A percentile compares a stretch with the other conserved stretches of the same genome.
Conservation (phyloP, 352 stramenopile species). For the Globisporangium paroecandrum region DNA sequence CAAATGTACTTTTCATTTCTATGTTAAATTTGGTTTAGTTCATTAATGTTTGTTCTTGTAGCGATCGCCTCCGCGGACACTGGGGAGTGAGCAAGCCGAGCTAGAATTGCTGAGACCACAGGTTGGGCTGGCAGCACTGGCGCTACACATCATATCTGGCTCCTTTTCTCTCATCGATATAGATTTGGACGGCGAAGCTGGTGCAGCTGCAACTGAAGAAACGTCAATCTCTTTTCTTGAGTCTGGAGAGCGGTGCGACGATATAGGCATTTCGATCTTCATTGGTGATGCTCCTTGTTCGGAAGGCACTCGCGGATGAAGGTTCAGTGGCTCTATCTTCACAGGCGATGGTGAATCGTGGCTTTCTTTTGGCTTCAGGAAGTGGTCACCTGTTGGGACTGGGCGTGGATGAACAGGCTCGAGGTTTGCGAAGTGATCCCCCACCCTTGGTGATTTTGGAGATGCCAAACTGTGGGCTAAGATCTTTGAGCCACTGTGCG, state of each 20-base stretch:
- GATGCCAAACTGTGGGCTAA: conserved; percentile 10
- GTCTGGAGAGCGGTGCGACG: neutral
- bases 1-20: neutral
- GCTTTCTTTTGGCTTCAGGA: conserved; percentile 24
- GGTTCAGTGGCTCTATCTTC: conserved; percentile 34
- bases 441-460: conserved; percentile 4
- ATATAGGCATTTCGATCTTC: conserved; percentile 11
- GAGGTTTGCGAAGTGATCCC: conserved; percentile 6
- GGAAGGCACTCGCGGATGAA: conserved; percentile 10
- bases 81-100: conserved; percentile 38
- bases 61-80: conserved; percentile 46
- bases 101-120: conserved; percentile 4
- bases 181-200: conserved; percentile 11
- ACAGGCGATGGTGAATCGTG: conserved; percentile 21
- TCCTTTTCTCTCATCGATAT: conserved; percentile 17
- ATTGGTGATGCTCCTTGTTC: conserved; percentile 12
- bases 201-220: neutral
- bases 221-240: neutral
- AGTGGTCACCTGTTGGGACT: conserved; percentile 19
- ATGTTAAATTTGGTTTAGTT: neutral
- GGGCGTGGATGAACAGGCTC: conserved; percentile 15
- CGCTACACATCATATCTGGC: neutral
- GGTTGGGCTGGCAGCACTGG: neutral
- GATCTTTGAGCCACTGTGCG: conserved; percentile 6
- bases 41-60: conserved; percentile 37